Evolutionary conservation across 441 rosid genomes (phyloP).

Genomic region (Populus hybrid): DNA sequence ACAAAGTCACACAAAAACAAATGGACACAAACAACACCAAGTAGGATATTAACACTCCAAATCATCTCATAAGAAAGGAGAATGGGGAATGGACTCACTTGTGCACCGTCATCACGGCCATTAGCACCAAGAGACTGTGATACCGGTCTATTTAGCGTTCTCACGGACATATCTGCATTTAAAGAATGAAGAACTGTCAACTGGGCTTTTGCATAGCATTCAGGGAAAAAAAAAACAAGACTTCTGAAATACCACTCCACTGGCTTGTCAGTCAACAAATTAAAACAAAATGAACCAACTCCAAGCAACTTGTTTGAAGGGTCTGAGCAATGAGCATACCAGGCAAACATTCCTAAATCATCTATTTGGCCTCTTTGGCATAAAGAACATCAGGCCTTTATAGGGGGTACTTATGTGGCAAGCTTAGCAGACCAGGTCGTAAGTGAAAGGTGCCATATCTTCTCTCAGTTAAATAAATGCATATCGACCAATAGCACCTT

Average conservation of each 20-base stretch:
- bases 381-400: not conserved
- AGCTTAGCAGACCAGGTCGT: not conserved
- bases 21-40: not conserved
- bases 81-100: slow-evolving; percentile 41
- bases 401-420: not conserved
- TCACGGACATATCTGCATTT: slow-evolving; percentile 43
- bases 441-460: not conserved
- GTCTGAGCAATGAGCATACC: not conserved
- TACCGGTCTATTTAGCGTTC: slow-evolving; percentile 63
- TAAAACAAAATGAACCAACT: not conserved
- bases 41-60: not conserved
- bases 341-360: not conserved
- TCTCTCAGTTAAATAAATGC: not conserved
- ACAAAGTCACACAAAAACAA: not conserved
- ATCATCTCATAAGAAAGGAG: not conserved
- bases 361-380: not conserved
- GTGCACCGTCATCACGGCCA: slow-evolving; percentile 89
- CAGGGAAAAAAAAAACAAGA: not conserved
- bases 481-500: not conserved
- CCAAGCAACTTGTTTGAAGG: not conserved
- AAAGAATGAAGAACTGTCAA: not conserved
- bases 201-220: not conserved
- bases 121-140: slow-evolving; percentile 68
- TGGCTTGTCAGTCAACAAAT: not conserved
- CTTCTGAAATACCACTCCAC: not conserved